These are phyloP conservation scores for Colletotrichum theobromicola DNA, from an alignment of 2,329 filamentous ascomycete genomes.

Conservation along the genomic window DNA sequence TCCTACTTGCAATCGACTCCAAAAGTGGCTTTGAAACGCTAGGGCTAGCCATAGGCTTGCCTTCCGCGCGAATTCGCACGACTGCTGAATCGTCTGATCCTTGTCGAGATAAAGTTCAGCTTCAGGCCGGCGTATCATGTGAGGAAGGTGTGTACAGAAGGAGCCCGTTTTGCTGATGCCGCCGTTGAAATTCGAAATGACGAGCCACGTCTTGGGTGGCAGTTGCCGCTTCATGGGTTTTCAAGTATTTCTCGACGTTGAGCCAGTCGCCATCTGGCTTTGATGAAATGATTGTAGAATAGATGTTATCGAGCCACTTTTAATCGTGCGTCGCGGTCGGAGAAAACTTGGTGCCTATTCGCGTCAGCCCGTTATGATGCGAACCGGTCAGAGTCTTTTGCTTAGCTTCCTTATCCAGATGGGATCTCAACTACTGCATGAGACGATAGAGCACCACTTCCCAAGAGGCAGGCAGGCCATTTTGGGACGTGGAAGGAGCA, in stretches of 20 bases:
- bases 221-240: background rate
- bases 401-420: rapidly evolving
- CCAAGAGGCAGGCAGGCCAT: background rate
- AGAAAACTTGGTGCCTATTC: background rate
- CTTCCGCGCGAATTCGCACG: background rate
- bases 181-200: background rate
- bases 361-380: rapidly evolving
- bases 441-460: background rate
- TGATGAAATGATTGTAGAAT: background rate
- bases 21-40: background rate
- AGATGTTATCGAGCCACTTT: background rate
- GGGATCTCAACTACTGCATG: background rate
- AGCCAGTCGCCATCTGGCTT: background rate
- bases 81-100: background rate
- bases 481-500: background rate
- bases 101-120: background rate
- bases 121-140: background rate
- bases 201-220: background rate
- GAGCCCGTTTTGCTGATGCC: background rate
- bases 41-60: background rate
- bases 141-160: background rate
- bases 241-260: background rate
- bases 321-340: background rate
- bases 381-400: background rate
- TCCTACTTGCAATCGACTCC: background rate